Conservation (phyloP, 768 basidiomycete genomes). For the Cystobasidium onofrii region DNA sequence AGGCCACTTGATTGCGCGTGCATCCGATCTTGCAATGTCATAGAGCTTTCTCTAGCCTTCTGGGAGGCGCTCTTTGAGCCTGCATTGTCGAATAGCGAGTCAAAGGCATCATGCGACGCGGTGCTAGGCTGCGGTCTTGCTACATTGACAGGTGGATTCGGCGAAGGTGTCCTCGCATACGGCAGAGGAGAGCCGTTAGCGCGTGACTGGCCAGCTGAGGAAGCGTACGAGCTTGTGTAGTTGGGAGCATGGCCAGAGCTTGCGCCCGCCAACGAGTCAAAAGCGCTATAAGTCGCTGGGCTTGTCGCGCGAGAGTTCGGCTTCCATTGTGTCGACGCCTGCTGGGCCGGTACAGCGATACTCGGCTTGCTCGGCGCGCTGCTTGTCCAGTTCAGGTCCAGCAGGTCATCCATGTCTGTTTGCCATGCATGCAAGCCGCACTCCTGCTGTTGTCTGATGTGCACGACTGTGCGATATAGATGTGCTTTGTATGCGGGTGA, state of each 20-base stretch:
- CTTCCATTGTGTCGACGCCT: neutral
- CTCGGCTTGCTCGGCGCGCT: neutral
- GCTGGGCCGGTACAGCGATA: neutral
- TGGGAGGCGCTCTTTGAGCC: neutral
- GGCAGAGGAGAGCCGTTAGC: neutral
- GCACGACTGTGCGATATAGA: too few species aligned
- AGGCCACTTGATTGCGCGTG: neutral
- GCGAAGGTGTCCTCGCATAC: neutral
- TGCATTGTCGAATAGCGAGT: constrained; percentile 15
- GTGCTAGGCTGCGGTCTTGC: neutral
- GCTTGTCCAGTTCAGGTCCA: constrained; percentile 37
- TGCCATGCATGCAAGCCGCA: neutral
- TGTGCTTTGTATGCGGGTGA: too few species aligned
- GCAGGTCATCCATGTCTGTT: constrained; percentile 39
- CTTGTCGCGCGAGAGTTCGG: neutral
- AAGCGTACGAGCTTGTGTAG: neutral
- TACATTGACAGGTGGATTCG: neutral
- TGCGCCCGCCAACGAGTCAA: constrained; percentile 5
- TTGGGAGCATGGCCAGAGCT: neutral
- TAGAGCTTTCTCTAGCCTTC: constrained; percentile 8
- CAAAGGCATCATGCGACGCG: constrained; percentile 12
- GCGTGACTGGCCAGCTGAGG: neutral
- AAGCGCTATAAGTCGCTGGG: neutral
- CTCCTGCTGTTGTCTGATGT: neutral
- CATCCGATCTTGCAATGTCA: constrained; percentile 21